A percentile compares a stretch with the other conserved stretches of the same genome.
Conservation (phyloP, 2,329 filamentous ascomycete genomes). For the Sordariomycetes sp. region DNA sequence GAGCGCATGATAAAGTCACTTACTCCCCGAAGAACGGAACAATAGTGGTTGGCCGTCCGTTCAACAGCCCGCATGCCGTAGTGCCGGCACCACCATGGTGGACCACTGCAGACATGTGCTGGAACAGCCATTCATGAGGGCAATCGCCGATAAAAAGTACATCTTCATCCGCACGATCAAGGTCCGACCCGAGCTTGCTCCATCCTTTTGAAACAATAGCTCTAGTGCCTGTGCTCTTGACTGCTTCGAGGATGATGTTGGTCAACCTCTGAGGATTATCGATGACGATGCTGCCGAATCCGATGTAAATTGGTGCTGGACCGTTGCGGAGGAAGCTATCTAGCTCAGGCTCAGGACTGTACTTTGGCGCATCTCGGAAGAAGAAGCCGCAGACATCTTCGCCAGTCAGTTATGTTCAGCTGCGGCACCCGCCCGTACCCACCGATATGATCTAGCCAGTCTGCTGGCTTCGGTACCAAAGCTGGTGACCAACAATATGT, state of each 20-base stretch:
- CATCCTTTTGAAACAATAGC: constrained; percentile 56
- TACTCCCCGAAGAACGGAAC: constrained; percentile 55
- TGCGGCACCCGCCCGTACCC: background rate
- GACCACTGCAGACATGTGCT: constrained; percentile 46
- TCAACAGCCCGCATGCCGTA: constrained; percentile 52
- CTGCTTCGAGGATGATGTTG: constrained; percentile 48
- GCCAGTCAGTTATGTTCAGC: constrained; percentile 42
- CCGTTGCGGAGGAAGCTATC: constrained; percentile 44
- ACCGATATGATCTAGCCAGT: constrained; percentile 45
- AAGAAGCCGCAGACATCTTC: constrained; percentile 14
- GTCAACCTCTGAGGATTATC: constrained; percentile 51
- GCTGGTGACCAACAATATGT: constrained; percentile 65
- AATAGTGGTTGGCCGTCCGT: constrained; percentile 52
- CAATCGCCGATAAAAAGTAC: constrained; percentile 56
- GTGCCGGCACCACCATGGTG: constrained; percentile 60
- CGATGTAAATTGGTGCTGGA: constrained; percentile 54
- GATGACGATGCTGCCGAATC: constrained; percentile 59
- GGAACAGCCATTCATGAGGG: constrained; percentile 59
- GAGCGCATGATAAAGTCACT: background rate
- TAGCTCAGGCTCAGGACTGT: constrained; percentile 43
- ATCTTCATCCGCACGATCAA: constrained; percentile 37
- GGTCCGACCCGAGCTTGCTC: constrained; percentile 47
- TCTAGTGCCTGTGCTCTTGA: constrained; percentile 45
- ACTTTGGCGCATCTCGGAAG: constrained; percentile 9
- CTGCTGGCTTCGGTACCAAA: constrained; percentile 54